phyloP scores from a whole-genome alignment of 805 yeast species.

The Cyberlindnera sargentensis region DNA sequence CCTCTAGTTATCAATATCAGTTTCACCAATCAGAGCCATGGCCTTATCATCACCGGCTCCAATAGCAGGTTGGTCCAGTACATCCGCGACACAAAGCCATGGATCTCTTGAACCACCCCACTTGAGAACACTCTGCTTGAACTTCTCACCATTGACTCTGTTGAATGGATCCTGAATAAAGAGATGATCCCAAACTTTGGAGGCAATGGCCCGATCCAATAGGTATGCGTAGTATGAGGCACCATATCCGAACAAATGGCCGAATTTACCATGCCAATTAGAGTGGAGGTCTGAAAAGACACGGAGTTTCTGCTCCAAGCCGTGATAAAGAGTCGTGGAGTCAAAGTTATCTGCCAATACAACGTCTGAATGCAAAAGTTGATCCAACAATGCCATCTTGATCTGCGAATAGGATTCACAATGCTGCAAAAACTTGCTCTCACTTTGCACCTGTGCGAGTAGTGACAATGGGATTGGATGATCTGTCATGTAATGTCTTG shows the following conservation, averaged over 20 bases:
- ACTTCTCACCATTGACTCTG: conserved; percentile 66
- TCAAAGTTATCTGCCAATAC: conserved; percentile 38
- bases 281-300: conserved; percentile 65
- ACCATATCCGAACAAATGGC: conserved; percentile 90
- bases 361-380: conserved; percentile 51
- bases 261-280: conserved; percentile 91
- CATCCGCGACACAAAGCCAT: conserved; percentile 78
- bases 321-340: conserved; percentile 57
- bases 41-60: conserved; percentile 64
- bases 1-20: conserved; percentile 4
- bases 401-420: conserved; percentile 83
- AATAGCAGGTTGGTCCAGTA: conserved; percentile 56
- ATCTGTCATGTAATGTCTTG: conserved; percentile 59
- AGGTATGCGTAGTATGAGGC: conserved; percentile 90
- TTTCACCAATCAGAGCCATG: conserved; percentile 48
- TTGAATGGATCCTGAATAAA: conserved; percentile 67
- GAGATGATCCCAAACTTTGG: conserved; percentile 70
- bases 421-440: conserved; percentile 46
- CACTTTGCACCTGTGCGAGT: conserved; percentile 44
- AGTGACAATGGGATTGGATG: conserved; percentile 46
- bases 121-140: conserved; percentile 59
- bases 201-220: conserved; percentile 88
- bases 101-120: conserved; percentile 97
- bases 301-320: conserved; percentile 48
- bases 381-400: conserved; percentile 86